A percentile compares a stretch with the other conserved stretches of the same genome.
phyloP scores from a whole-genome alignment of 495 filamentous ascomycete genomes.

The Podospora sp. region DNA sequence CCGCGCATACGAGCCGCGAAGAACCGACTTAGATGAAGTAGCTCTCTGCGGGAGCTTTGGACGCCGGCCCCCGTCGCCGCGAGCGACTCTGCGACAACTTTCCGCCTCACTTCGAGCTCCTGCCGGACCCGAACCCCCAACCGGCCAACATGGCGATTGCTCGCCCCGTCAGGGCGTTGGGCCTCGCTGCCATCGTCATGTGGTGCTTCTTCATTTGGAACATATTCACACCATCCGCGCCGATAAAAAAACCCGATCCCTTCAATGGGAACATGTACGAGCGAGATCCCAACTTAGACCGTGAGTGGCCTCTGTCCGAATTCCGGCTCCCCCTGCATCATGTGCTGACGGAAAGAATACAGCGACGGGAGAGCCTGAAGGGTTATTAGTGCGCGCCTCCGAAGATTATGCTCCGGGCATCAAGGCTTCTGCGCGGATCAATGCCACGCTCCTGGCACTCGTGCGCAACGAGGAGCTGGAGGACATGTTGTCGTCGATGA shows the following conservation, averaged over 20 bases:
- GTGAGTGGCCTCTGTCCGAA: constrained; percentile 51
- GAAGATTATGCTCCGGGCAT: constrained; percentile 73
- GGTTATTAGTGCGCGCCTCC: constrained; percentile 68
- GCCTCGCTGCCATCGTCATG: constrained; percentile 66
- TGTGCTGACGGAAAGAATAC: constrained; percentile 22
- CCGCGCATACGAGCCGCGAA: background rate
- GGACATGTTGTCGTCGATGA: constrained; percentile 83
- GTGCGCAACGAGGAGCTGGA: constrained; percentile 88
- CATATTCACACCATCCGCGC: constrained; percentile 56
- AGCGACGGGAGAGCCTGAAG: constrained; percentile 84
- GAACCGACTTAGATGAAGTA: constrained; percentile 14
- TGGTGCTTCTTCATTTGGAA: constrained; percentile 76
- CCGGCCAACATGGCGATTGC: constrained; percentile 69
- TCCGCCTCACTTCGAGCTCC: background rate
- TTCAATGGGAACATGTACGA: constrained; percentile 55
- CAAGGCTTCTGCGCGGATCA: constrained; percentile 76
- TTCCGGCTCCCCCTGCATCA: background rate
- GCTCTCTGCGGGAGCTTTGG: constrained; percentile 5
- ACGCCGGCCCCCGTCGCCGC: constrained; percentile 15
- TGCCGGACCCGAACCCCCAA: background rate
- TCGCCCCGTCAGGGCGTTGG: constrained; percentile 78
- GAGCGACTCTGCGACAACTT: background rate
- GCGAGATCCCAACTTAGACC: constrained; percentile 79
- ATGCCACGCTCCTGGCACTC: constrained; percentile 90
- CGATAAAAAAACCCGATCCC: constrained; percentile 36